phyloP scores from a whole-genome alignment of 495 filamentous ascomycete species.

The Xylaria palmicola region DNA sequence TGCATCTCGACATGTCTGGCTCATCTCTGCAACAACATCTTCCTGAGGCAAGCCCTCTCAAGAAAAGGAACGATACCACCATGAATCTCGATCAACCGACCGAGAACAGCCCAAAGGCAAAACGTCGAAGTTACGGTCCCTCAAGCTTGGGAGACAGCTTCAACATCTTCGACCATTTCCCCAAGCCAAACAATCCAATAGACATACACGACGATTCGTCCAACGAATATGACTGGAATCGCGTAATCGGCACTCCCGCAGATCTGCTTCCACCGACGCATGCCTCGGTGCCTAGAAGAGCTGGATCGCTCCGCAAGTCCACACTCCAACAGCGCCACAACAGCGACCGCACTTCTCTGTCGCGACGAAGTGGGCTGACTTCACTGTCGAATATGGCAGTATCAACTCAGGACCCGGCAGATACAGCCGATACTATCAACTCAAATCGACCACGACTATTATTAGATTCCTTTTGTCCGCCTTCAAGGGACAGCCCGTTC shows the following conservation, averaged over 20 bases:
- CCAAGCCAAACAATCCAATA: constrained; percentile 33
- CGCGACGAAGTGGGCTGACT: constrained; percentile 33
- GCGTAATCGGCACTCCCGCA: constrained; percentile 25
- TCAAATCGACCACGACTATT: constrained; percentile 68
- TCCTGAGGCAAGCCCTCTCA: constrained; percentile 72
- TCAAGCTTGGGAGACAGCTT: constrained; percentile 59
- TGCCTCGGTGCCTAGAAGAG: constrained; percentile 45
- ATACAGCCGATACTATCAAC: constrained; percentile 50
- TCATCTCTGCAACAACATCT: constrained; percentile 52
- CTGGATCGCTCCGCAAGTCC: constrained; percentile 78
- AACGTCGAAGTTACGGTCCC: constrained; percentile 77
- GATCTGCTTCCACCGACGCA: constrained; percentile 31
- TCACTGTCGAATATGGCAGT: constrained; percentile 31
- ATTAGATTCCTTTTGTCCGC: constrained; percentile 68
- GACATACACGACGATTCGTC: constrained; percentile 47
- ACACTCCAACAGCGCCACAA: constrained; percentile 77
- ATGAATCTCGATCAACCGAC: constrained; percentile 80
- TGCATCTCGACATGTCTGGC: constrained; percentile 49
- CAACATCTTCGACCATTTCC: constrained; percentile 67
- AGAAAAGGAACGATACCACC: constrained; percentile 85
- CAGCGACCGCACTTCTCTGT: constrained; percentile 60
- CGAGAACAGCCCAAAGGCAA: constrained; percentile 80
- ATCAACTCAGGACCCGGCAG: constrained; percentile 41
- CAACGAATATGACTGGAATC: constrained; percentile 44
- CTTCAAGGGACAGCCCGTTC: constrained; percentile 64